Conservation (phyloP, 306 rosid species). For the Fagus crenata region DNA sequence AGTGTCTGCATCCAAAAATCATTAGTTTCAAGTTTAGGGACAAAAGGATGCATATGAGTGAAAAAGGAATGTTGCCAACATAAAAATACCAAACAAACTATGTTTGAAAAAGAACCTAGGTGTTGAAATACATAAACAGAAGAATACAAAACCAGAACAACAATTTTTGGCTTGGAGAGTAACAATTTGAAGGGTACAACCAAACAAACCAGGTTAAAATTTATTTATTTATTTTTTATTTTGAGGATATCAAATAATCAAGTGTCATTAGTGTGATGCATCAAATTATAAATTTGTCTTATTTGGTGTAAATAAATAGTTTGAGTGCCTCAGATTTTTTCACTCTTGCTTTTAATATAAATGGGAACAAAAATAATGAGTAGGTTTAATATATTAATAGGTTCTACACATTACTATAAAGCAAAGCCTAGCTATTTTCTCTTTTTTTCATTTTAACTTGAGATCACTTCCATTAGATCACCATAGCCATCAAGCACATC, state of each 20-base stretch:
- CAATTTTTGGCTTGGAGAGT: too few relatives aligned
- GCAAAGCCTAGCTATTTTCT: background rate
- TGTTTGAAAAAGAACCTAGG: too few relatives aligned
- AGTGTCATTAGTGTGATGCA: background rate
- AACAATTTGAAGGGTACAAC: too few relatives aligned
- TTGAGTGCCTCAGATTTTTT: background rate
- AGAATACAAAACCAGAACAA: too few relatives aligned
- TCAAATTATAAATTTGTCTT: background rate
- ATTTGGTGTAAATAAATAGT: background rate
- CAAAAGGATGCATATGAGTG: background rate
- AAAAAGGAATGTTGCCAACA: background rate
- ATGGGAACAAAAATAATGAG: background rate
- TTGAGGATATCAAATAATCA: background rate
- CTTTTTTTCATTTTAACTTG: background rate
- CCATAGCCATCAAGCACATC: background rate
- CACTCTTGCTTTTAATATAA: background rate
- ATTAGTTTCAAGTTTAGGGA: background rate
- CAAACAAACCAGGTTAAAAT: too few relatives aligned
- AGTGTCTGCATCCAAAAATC: background rate
- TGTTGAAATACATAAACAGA: too few relatives aligned
- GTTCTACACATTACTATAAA: background rate
- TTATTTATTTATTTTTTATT: too few relatives aligned
- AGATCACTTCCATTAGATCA: background rate
- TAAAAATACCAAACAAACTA: background rate
- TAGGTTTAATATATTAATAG: background rate